phyloP scores from a whole-genome alignment of 2,329 filamentous ascomycete species.

The Gremmenia infestans region DNA sequence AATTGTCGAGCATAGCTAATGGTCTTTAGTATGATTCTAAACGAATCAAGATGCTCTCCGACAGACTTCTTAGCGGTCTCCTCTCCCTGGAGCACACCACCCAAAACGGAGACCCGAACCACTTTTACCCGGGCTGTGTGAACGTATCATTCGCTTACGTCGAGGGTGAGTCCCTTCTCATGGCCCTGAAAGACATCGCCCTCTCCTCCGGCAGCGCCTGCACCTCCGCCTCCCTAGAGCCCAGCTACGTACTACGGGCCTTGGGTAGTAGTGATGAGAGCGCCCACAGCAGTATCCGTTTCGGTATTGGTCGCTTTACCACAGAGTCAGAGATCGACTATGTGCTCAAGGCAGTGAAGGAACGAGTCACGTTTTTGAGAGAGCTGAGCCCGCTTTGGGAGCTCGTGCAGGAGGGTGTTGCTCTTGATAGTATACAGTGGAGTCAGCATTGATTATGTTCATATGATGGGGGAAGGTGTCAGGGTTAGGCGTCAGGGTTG shows the following conservation, averaged over 20 bases:
- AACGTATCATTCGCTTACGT: slow-evolving; percentile 99
- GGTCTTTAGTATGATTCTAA: slow-evolving; percentile 76
- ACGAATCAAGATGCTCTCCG: slow-evolving; percentile 76
- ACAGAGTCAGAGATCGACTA: slow-evolving; percentile 96
- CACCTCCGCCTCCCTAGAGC: slow-evolving; percentile 93
- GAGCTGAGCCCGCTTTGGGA: slow-evolving; percentile 97
- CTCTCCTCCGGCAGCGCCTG: slow-evolving; percentile 95
- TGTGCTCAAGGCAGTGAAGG: slow-evolving; percentile 86
- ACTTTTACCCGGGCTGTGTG: slow-evolving; percentile 93
- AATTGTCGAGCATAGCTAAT: slow-evolving; percentile 16
- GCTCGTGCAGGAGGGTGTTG: slow-evolving; percentile 92
- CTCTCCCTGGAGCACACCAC: slow-evolving; percentile 86
- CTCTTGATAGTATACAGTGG: slow-evolving; percentile 96
- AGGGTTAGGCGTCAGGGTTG: background rate
- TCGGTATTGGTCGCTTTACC: slow-evolving; percentile 95
- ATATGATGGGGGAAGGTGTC: too few relatives aligned
- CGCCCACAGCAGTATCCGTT: slow-evolving; percentile 95
- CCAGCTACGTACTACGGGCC: slow-evolving; percentile 90
- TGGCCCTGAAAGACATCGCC: slow-evolving; percentile 97
- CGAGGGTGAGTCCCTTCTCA: slow-evolving; percentile 93
- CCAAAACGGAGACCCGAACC: slow-evolving; percentile 77
- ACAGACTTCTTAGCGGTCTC: slow-evolving; percentile 76
- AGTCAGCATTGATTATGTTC: slow-evolving; percentile 71
- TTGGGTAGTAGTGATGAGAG: slow-evolving; percentile 96
- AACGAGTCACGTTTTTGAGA: slow-evolving; percentile 85